Conservation (phyloP, 1,284 basidiomycete genomes). For the Cryptococcus sp. region DNA sequence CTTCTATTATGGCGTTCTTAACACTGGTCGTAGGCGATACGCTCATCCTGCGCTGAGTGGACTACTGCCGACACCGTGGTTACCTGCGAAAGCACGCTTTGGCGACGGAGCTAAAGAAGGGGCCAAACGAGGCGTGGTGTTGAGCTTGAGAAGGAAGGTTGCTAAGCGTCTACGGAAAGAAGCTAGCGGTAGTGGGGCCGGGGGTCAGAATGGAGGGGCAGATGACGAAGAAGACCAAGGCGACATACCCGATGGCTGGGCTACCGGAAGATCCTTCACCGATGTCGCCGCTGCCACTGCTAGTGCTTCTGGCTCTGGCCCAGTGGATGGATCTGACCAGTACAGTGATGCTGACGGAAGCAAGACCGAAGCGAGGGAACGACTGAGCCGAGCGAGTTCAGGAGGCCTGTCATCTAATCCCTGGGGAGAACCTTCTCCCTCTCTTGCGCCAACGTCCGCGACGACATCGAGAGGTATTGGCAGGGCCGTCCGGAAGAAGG, state of each 20-base stretch:
- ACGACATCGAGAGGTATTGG: neutral
- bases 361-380: neutral
- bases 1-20: conserved; percentile 85
- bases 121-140: conserved; percentile 28
- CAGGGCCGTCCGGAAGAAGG: conserved; percentile 12
- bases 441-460: conserved; percentile 3
- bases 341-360: too few species aligned
- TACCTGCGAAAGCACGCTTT: conserved; percentile 74
- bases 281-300: neutral
- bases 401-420: neutral
- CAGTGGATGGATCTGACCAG: neutral
- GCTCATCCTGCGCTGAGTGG: conserved; percentile 89
- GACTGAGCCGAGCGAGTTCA: neutral
- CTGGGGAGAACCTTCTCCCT: conserved; percentile 23
- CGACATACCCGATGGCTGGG: conserved; percentile 33
- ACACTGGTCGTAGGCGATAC: conserved; percentile 69
- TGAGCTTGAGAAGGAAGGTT: conserved; percentile 49
- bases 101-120: conserved; percentile 55
- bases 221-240: conserved; percentile 3
- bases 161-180: conserved; percentile 50
- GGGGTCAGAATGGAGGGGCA: conserved; percentile 6
- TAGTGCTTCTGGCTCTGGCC: neutral
- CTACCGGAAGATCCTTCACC: conserved; percentile 15
- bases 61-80: conserved; percentile 83
- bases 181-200: conserved; percentile 8